Evolutionary conservation across 495 filamentous ascomycete genomes (phyloP).

Genomic region (Evansstolkia leycettana): DNA sequence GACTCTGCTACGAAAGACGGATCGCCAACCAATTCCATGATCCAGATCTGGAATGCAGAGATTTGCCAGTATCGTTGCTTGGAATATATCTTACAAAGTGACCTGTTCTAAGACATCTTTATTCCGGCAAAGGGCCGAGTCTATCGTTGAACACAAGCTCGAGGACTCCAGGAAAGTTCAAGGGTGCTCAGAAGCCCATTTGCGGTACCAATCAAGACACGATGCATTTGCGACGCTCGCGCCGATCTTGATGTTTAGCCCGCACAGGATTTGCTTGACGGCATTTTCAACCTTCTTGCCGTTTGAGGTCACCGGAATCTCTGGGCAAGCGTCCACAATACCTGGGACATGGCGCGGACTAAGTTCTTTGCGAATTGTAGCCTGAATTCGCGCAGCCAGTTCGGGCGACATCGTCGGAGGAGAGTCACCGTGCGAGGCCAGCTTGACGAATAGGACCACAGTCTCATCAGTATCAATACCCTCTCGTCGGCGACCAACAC

Average conservation of each 20-base stretch:
- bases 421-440: constrained; percentile 31
- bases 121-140: too few species aligned
- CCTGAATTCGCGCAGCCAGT: constrained; percentile 47
- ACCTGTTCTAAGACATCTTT: too few species aligned
- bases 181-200: constrained; percentile 45
- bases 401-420: constrained; percentile 17
- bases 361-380: constrained; percentile 55
- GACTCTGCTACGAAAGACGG: too few species aligned
- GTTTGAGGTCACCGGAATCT: constrained; percentile 81
- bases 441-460: constrained; percentile 75
- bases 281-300: constrained; percentile 93
- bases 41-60: constrained; percentile 1
- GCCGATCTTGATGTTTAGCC: constrained; percentile 70
- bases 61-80: neutral
- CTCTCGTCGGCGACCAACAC: constrained; percentile 63
- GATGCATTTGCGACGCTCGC: constrained; percentile 77
- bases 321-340: constrained; percentile 62
- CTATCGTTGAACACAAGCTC: too few species aligned
- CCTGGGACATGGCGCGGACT: constrained; percentile 79
- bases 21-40: neutral
- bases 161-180: constrained; percentile 5
- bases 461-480: constrained; percentile 64
- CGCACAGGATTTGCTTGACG: constrained; percentile 89
- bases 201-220: constrained; percentile 73
- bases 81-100: too few species aligned